Base-by-base conservation (phyloP, 163 green algal genomes). In the Coccomyxa subellipsoidea region DNA sequence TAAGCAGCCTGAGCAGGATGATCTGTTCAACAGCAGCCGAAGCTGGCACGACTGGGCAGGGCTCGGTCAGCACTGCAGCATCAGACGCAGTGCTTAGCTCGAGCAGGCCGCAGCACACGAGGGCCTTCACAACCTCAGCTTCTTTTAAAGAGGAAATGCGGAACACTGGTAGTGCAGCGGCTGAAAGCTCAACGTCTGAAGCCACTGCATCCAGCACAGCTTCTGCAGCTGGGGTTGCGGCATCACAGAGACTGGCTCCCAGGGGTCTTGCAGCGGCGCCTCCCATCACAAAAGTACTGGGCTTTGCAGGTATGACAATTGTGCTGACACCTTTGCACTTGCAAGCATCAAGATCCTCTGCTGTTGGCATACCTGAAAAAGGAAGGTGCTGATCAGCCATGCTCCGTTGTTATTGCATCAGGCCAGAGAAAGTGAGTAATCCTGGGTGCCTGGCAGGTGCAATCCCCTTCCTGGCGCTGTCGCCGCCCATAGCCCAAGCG, bases 381-480 rank as follows among this genome's bases (percentile, higher is more conserved):
- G n/a, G n/a, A n/a, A n/a, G n/a, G n/a, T n/a, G n/a, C n/a, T n/a
- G n/a, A n/a, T n/a, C n/a, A n/a, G n/a, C n/a, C n/a, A n/a, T n/a
- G n/a, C n/a, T n/a, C n/a, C n/a, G n/a, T n/a, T n/a, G n/a, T n/a
- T n/a, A n/a, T n/a, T n/a, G n/a, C n/a, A n/a, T n/a, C n/a, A n/a
- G 29, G 66, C 3, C 66, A 73, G 37, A 7, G 34, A 1, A 32
- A 39, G n/a, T 4, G n/a, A 3, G 34, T n/a, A 53, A 8, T 47
- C 21, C 10, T 54, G 69, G 34, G 3, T 27, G 15, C n/a, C 12
- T 34, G 10, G 72, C 83, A 88, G 85, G 85, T 7, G 84, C 76
- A 8, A 82, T 91, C 8, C 87, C 87, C 8, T 91, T 91, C 76
- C 59, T 87, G 31, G 85, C 79, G 7, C 81, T 91, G 69, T 85